Conservation (phyloP, 257 asterid genomes). For the Solanum chmielewskii region DNA sequence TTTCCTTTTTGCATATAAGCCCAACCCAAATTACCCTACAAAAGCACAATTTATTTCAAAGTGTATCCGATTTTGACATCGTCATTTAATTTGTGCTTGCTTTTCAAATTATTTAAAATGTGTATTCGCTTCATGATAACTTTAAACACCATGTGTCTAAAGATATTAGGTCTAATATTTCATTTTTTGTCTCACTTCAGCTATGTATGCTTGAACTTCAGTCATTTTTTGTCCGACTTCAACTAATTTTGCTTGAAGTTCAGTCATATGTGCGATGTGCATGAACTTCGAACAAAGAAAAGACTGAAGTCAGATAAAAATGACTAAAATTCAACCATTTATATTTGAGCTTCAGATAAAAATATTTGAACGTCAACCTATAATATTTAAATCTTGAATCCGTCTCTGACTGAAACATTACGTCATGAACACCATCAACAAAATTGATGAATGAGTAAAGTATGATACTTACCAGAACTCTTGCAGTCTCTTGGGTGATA, state of each 20-base stretch:
- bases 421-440: not conserved
- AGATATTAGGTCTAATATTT: not conserved
- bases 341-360: not conserved
- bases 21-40: slow-evolving; percentile 86
- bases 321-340: not conserved
- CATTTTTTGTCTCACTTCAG: not conserved
- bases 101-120: not conserved
- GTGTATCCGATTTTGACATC: not conserved
- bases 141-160: not conserved
- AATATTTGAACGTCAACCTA: not conserved
- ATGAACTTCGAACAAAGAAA: not conserved
- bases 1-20: slow-evolving; percentile 83
- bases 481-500: slow-evolving; percentile 59
- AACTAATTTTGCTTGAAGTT: not conserved
- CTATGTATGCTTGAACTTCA: not conserved
- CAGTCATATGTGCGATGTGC: not conserved
- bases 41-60: not conserved
- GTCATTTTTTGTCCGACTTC: not conserved
- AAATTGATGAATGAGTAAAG: not conserved
- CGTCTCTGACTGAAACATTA: not conserved
- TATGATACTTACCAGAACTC: slow-evolving; percentile 37
- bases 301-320: not conserved
- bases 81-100: not conserved
- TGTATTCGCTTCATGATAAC: not conserved
- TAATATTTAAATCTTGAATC: not conserved